Evolutionary conservation across 108 stramenopile genomes (phyloP), one percentile per base, ranked within the genome.

Genomic region (Conticribra guillardii): DNA sequence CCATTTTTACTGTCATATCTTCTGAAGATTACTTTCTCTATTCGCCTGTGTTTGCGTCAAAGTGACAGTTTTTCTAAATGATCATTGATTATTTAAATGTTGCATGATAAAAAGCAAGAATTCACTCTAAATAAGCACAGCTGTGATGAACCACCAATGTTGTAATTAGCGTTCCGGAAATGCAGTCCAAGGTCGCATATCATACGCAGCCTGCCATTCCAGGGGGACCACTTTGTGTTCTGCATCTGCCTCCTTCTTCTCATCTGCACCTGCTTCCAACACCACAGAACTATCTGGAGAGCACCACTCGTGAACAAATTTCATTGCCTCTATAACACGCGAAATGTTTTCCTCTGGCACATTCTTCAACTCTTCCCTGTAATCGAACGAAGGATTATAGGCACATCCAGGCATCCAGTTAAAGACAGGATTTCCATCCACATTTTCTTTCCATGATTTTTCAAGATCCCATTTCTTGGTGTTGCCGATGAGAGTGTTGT

Each of bases 131-230:
- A n/a, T n/a, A n/a, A n/a, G n/a, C n/a, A n/a, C n/a, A n/a, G n/a
- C n/a, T n/a, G n/a, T n/a, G n/a, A n/a, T n/a, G n/a, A n/a, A n/a
- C n/a, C n/a, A n/a, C n/a, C n/a, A n/a, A n/a, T n/a, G n/a, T n/a
- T n/a, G n/a, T n/a, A n/a, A n/a, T 41, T 11, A 53, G 21, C 86
- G 79, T 48, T 93, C 89, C 0, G 92, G 92, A 55, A 84, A 90
- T n/a, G 80, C 92, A 31, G 81, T 80, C 89, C 92, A 93, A 18
- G 89, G 88, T 47, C 85, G 71, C 88, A 90, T 86, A 63, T 90
- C 88, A 71, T 86, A 86, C 0, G 92, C 86, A 29, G 78, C 64
- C 54, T 87, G 69, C 86, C 88, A 93, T 64, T 88, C 89, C 51
- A 79, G 26, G 16, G 85, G 85, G n/a, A 73, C 41, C 44, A 67